Evolutionary conservation across 2,329 filamentous ascomycete genomes (phyloP), one percentile per base, ranked within the genome.

Genomic region (Ophiostoma ips): DNA sequence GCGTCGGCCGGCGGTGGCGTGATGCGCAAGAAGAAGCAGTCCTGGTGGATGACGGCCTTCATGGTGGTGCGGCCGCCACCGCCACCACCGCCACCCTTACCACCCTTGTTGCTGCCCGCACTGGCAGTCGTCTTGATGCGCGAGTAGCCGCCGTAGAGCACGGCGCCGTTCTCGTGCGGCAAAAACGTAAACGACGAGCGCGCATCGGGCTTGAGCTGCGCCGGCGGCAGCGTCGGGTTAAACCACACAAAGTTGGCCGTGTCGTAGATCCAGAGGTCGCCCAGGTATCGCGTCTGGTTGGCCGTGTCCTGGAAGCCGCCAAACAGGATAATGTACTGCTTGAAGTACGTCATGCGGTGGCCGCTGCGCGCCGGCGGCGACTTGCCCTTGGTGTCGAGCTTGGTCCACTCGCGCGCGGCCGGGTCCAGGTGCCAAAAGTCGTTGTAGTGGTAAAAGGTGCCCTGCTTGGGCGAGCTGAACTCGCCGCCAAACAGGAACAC

Each of bases 401-500:
- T 84, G 51, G 80, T 85, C 92, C 92, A 98, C 69, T 98, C 92
- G 59, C 88, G 76, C 8, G 78, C 81, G 9, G 75, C 76, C 0
- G 90, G 84, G 61, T 96, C 89, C 40, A 96, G 75, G 46, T 84
- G 76, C 90, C 92, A 98, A 64, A 98, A 96, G 68, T 96, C 92
- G 61, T 94, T 95, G 69, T 98, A 98, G 66, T 98, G 92, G 65
- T 98, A 95, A 61, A 98, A 98, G 0, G 90, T 96, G 4, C 92
- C 92, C 66, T 96, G 92, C 63, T 95, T 96, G 2, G 92, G 92
- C 28, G 84, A 90, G 52, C 86, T 94, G 65, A 98, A 98, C 67
- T 98, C 92, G 54, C 90, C 92, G 56, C 92, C 92, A 61, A 96
- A 96, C 15, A 98, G 70, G 64, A 94, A 98, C 48, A 96, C 77